phyloP scores from a whole-genome alignment of 1,284 basidiomycete genomes.

The Tilletia horrida region DNA sequence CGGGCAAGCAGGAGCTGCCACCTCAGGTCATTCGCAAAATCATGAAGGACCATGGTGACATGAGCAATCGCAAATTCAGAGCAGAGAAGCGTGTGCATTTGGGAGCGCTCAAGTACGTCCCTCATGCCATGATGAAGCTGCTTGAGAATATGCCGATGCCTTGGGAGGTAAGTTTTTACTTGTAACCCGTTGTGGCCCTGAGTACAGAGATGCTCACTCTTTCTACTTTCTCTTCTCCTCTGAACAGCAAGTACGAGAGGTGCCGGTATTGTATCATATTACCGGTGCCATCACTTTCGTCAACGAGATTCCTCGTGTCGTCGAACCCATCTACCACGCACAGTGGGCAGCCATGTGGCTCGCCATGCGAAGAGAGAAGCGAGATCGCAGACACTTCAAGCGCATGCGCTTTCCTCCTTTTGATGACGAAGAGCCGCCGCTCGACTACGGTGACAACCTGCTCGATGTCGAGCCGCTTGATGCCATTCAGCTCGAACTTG shows the following conservation, averaged over 20 bases:
- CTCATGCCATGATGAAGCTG: constrained; percentile 98
- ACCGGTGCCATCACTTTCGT: constrained; percentile 99
- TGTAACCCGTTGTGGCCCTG: not conserved
- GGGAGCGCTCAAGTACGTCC: constrained; percentile 96
- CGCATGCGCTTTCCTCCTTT: constrained; percentile 99
- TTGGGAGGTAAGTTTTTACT: constrained; percentile 68
- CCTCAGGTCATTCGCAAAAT: constrained; percentile 68
- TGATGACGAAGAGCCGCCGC: constrained; percentile 85
- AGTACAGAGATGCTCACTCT: not conserved
- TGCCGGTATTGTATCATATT: constrained; percentile 63
- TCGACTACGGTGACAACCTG: constrained; percentile 73
- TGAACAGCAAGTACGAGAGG: constrained; percentile 47
- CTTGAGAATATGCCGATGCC: constrained; percentile 98
- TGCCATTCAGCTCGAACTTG: constrained; percentile 94
- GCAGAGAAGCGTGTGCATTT: constrained; percentile 99
- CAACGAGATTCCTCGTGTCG: constrained; percentile 92
- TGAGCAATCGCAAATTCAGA: constrained; percentile 66
- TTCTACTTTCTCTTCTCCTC: not conserved
- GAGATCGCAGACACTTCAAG: constrained; percentile 98
- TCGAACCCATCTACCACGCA: constrained; percentile 96
- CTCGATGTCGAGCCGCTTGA: constrained; percentile 96
- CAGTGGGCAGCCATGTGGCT: constrained; percentile 99
- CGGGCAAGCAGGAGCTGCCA: constrained; percentile 73
- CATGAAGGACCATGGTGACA: constrained; percentile 56
- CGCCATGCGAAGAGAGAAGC: constrained; percentile 97